Conservation (phyloP, 2,329 filamentous ascomycete species). For the Aspergillus tanneri region DNA sequence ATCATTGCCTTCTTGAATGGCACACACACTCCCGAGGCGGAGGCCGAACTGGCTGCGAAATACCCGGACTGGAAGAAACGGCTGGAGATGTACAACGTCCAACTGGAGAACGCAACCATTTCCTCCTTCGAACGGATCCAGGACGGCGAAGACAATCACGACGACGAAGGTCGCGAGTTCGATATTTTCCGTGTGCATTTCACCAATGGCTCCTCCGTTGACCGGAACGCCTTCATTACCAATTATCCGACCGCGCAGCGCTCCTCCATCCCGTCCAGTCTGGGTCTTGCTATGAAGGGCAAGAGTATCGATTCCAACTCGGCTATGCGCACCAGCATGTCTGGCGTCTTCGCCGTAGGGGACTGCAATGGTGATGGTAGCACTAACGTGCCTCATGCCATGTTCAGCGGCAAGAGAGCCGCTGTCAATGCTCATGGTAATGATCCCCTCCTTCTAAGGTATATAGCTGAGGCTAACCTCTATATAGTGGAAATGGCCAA, state of each 20-base stretch:
- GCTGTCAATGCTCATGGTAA: constrained; percentile 35
- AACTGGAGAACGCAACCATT: constrained; percentile 58
- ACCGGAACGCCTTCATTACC: constrained; percentile 55
- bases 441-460: neutral
- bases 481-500: constrained; percentile 34
- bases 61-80: constrained; percentile 52
- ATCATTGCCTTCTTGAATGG: constrained; percentile 61
- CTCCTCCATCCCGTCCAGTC: constrained; percentile 48
- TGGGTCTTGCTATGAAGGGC: constrained; percentile 50
- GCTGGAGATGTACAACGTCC: constrained; percentile 52
- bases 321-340: constrained; percentile 53
- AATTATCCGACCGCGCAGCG: constrained; percentile 51
- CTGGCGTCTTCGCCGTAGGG: constrained; percentile 58
- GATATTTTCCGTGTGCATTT: constrained; percentile 60
- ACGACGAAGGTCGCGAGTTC: constrained; percentile 41
- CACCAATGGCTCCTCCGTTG: constrained; percentile 44
- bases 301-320: constrained; percentile 47
- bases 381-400: constrained; percentile 62
- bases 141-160: constrained; percentile 30
- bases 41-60: constrained; percentile 40
- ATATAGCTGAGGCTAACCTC: neutral
- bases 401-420: constrained; percentile 59
- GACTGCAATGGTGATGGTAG: constrained; percentile 61
- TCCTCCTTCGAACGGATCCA: constrained; percentile 48
- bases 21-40: constrained; percentile 50